Base-by-base conservation (phyloP, 345 rosid genomes). In the Excoecaria cochinchinensis region DNA sequence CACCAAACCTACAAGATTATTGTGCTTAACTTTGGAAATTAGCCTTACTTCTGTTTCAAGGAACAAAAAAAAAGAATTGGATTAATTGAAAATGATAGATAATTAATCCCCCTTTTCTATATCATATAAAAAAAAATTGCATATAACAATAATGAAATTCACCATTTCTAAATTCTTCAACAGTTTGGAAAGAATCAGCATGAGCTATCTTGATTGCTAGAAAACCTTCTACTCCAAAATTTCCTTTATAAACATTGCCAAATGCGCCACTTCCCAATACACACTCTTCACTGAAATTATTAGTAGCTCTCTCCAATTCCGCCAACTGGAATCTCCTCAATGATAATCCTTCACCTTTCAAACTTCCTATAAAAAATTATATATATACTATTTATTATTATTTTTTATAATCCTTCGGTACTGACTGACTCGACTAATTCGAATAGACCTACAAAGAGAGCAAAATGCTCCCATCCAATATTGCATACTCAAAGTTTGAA, bases 121-220 rank as follows among this genome's bases (percentile, higher is more conserved):
- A 31, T 31, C 31, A 2, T 31, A 31, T 31, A 31, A 31, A 31
- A 31, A 31, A 31, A 31, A 31, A 31, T 31, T 31, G 31, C 2
- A 31, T 31, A 31, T 31, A 31, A 31, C 31, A 31, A 31, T 31
- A 31, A 31, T 31, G 31, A 31, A 31, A 31, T 31, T 44, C 10
- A 88, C 92, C 95, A 76, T 88, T 88, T 78, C 89, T 82, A 59
- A 90, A 88, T 74, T 90, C 92, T 70, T 85, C 86, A 31, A 73
- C 12, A 73, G 79, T 88, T 51, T 84, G 90, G 81, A 78, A 84
- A 4, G 90, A 87, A 48, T 78, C 81, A 21, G 83, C 82, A 24
- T 76, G 92, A 46, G 90, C 85, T 77, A 67, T 88, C 86, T 88
- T 90, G 73, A 88, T 87, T 36, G 92, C 94, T 50, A 88, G 77